Base-by-base conservation (phyloP, 257 asterid genomes). In the Coffea canephora region DNA sequence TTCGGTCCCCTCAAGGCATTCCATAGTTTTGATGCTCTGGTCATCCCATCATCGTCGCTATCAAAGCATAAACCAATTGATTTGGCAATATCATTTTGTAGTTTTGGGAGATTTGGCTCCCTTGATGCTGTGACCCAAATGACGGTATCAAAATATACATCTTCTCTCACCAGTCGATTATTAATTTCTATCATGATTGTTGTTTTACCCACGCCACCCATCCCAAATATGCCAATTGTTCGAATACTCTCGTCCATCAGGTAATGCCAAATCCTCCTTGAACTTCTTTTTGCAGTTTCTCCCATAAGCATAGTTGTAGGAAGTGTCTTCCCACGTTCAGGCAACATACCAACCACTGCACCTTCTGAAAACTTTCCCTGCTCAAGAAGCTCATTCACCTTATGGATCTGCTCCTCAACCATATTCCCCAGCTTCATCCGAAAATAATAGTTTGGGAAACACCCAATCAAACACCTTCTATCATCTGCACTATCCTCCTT, bases 61-160 rank as follows among this genome's bases (percentile, higher is more conserved):
- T 70, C 75, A 23, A 84, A 81, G 39, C 55, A 31, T 69, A 84
- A 57, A 5, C 74, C 83, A 18, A 81, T 25, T 19, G 65, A 79
- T 68, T 64, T 74, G 1, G 81, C 87, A 54, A 81, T 81, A 64
- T 81, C 78, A 54, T 78, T 78, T 6, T 81, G 87, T 8, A 81
- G 71, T 25, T 75, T 81, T 39, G 13, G 57, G 13, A 52, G 43
- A 70, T 78, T 75, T 43, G 81, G 78, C 46, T 81, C 81, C 59
- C 76, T 81, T 18, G 85, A 81, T 43, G 85, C 83, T 3, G 85
- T 78, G 48, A 78, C 85, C 85, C 85, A 84, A 75, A 84, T 81
- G 62, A 84, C 75, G 7, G 36, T 25, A 54, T 75, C 85, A 65
- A 84, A 84, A 62, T 14, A 14, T 61, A 65, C 52, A 6, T 77